Base-by-base conservation (phyloP, 2,329 filamentous ascomycete species). In the Fusarium sulawesiense region DNA sequence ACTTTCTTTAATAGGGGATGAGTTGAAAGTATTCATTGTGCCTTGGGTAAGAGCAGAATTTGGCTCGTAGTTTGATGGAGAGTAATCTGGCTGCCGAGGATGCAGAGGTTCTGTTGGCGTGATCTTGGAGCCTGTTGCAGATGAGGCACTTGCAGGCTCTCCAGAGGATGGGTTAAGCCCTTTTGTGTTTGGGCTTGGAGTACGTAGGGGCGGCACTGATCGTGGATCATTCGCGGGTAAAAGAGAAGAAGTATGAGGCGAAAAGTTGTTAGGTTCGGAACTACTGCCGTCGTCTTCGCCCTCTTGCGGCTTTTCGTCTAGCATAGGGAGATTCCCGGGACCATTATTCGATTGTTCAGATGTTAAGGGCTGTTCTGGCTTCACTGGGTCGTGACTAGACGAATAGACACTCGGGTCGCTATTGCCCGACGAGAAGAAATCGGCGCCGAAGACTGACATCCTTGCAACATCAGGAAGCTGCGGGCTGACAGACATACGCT, bases 1-100 rank as follows among this genome's bases (percentile, higher is more conserved):
- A 73, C 87, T 93, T 73, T 93, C 91, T 70, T 90, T 88, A 62
- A 90, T 83, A 30, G 88, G 85, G 1, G 85, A 85, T 10, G 84
- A 83, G 12, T 84, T 83, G 12, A 80, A 75, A 1, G 85, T 86
- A 73, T 85, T 87, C 49, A 84, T 77, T 1, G 83, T 85, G 9
- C 80, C 76, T 27, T 81, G 79, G 5, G 84, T 80, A 56, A 82
- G 78, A 25, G 86, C 72, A 9, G 77, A 74, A 21, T 76, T 75
- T 16, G 78, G 76, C 29, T 76, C 75, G 51, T 82, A 79, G 13
- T 82, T 79, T 0, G 78, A 76, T 8, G 78, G 72, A 25, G 77
- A 71, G n/a, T 74, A 56, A 11, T 79, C 78, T 8, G 76, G 71
- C n/a, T 80, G 80, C 21, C 76, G 79, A 7, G 82, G 78, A 47